Percentiles rank a stretch among this genome's conserved stretches.
These are phyloP conservation scores for Schizophyllum amplum DNA, from an alignment of 1,284 basidiomycete species.

Conservation along the genomic window DNA sequence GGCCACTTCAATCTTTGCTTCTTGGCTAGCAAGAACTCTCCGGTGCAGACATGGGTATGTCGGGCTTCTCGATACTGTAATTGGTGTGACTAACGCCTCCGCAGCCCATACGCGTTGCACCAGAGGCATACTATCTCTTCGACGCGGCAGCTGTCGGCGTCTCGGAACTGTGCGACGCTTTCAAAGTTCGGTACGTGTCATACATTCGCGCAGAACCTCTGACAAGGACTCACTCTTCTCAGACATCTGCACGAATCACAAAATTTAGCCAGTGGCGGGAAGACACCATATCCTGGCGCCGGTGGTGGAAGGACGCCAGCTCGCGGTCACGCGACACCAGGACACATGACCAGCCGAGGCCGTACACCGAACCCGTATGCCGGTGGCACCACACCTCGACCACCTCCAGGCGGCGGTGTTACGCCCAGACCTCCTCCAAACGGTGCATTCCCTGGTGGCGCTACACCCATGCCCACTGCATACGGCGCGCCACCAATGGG, in stretches of 20 bases:
- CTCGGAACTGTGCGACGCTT: slow-evolving; percentile 88
- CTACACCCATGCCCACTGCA: slow-evolving; percentile 35
- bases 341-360: slow-evolving; percentile 65
- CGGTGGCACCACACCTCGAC: slow-evolving; percentile 15
- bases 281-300: slow-evolving; percentile 67
- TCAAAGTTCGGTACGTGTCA: slow-evolving; percentile 74
- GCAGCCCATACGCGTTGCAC: slow-evolving; percentile 83
- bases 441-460: slow-evolving; percentile 31
- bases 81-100: slow-evolving; percentile 9
- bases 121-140: slow-evolving; percentile 85
- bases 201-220: slow-evolving; percentile 9
- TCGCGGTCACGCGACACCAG: slow-evolving; percentile 67
- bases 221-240: slow-evolving; percentile 5
- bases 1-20: slow-evolving; percentile 95
- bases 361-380: slow-evolving; percentile 70
- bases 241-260: slow-evolving; percentile 79
- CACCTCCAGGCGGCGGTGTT: slow-evolving; percentile 4
- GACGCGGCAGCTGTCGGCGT: slow-evolving; percentile 86
- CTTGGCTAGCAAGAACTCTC: slow-evolving; percentile 84
- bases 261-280: slow-evolving; percentile 61
- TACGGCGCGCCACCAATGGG: slow-evolving; percentile 37
- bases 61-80: neutral
- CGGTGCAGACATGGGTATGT: slow-evolving; percentile 87
- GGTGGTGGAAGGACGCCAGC: slow-evolving; percentile 74
- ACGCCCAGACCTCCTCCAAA: slow-evolving; percentile 17